Base-by-base conservation (phyloP, 1,284 basidiomycete genomes). In the Fomitopsis pinicola region DNA sequence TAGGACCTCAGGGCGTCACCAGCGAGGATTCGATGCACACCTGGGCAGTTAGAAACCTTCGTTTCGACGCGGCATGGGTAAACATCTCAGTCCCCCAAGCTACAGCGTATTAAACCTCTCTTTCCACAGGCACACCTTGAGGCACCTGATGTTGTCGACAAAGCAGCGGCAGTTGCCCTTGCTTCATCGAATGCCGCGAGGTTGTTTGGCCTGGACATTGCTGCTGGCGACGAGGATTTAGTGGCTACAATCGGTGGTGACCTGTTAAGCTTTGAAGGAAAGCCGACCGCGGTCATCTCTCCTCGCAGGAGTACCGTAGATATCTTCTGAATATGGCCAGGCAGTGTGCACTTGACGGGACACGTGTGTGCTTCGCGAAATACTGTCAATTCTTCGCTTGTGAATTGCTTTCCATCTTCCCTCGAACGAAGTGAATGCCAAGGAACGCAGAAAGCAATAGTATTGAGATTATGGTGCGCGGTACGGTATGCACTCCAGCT, bases 231-330 rank as follows among this genome's bases (percentile, higher is more conserved):
- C 30, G 64, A 67, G 15, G 86, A 91, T 66, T 80, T 89, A 63
- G 91, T 93, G 19, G 87, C 86, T 8, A 88, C 83, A 66, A 80
- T 83, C 53, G 82, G 82, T 40, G 84, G 87, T 33, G 80, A 80
- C 38, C 75, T 84, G 55, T 83, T 89, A 35, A 80, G 82, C 62
- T 82, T 85, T 58, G 66, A 66, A 42, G 82, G 85, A 35, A 88
- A 87, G 70, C 83, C 87, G 3, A 75, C 83, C 1, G 86, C 82
- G 0, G 73, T 89, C 19, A 81, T 88, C 52, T 87, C 84, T 5
- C 73, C 78, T 17, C 64, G 72, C 12, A 77, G 77, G 62, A 73
- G 74, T 8, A 69, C 71, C 4, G 80, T 84, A 17, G 82, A 40
- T 40, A 40, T 40, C 38, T 40, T 15, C 38, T 40, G 14, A 40